phyloP scores from a whole-genome alignment of 441 rosid genomes.

The Croton setiger region DNA sequence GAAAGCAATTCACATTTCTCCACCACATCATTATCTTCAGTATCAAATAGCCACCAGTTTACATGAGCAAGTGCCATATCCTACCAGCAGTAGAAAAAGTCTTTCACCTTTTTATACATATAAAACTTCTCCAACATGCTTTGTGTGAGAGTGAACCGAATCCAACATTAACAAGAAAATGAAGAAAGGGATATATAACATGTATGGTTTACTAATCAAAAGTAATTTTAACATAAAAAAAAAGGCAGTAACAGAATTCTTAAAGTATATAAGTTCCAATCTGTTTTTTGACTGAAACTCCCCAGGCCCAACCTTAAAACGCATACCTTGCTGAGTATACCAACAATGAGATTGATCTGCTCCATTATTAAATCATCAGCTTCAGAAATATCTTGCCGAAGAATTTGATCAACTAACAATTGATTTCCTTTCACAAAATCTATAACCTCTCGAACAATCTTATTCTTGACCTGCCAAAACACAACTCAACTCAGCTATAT shows the following conservation, averaged over 20 bases:
- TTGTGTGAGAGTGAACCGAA: neutral
- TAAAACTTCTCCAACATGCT: conserved; percentile 3
- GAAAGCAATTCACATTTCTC: neutral
- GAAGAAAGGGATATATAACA: neutral
- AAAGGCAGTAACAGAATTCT: too few relatives aligned
- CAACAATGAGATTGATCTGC: conserved; percentile 88
- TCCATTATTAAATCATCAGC: conserved; percentile 79
- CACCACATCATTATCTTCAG: conserved; percentile 1
- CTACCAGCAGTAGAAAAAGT: neutral
- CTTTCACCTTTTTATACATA: neutral
- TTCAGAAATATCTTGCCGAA: conserved; percentile 61
- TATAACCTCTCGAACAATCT: conserved; percentile 80
- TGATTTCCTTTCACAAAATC: conserved; percentile 82
- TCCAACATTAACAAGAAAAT: too few relatives aligned
- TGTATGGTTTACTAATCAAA: neutral
- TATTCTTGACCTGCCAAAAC: conserved; percentile 71
- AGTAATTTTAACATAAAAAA: too few relatives aligned
- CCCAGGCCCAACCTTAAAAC: too few relatives aligned
- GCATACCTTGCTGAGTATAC: conserved; percentile 80
- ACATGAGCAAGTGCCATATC: neutral
- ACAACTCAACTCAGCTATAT: conserved; percentile 11
- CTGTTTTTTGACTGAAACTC: too few relatives aligned
- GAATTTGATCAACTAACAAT: conserved; percentile 75
- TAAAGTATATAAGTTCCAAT: too few relatives aligned
- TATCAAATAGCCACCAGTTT: conserved; percentile 17